Evolutionary conservation across 2,329 filamentous ascomycete species (phyloP).

Genomic region (Fusarium solani-melongenae): DNA sequence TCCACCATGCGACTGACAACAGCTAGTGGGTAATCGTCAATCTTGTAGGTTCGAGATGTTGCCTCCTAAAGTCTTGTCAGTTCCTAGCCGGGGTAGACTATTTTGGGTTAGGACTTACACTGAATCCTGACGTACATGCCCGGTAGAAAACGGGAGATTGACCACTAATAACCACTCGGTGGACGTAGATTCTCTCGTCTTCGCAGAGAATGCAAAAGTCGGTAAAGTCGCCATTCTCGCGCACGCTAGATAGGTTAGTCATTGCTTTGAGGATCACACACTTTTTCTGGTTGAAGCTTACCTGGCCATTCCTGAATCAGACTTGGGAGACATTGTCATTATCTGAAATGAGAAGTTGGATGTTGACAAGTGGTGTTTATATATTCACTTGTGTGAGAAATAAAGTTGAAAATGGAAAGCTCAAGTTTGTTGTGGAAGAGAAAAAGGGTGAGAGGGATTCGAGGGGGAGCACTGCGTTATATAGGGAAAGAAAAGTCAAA

Average conservation of each 20-base stretch:
- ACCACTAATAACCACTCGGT: background rate
- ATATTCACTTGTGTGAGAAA: background rate
- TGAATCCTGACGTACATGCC: conserved; percentile 12
- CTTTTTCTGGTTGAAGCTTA: background rate
- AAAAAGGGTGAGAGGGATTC: background rate
- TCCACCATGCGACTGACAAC: conserved; percentile 26
- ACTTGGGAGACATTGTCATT: background rate
- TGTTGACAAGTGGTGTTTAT: background rate
- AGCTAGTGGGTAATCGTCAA: background rate
- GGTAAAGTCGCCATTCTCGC: background rate
- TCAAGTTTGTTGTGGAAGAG: background rate
- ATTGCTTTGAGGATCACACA: background rate
- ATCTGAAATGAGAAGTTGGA: background rate
- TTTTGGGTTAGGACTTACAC: background rate
- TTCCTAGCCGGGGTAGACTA: too few species aligned
- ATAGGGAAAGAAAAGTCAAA: background rate
- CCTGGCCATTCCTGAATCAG: background rate
- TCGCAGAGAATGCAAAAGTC: conserved; percentile 9
- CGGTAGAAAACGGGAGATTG: background rate
- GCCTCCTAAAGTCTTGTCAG: conserved; percentile 13
- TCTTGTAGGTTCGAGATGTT: conserved; percentile 5
- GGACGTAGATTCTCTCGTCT: background rate
- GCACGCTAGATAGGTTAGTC: background rate
- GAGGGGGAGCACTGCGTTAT: background rate
- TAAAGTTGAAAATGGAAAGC: background rate